Conservation (phyloP, 768 basidiomycete species). For the Boletus edulis region DNA sequence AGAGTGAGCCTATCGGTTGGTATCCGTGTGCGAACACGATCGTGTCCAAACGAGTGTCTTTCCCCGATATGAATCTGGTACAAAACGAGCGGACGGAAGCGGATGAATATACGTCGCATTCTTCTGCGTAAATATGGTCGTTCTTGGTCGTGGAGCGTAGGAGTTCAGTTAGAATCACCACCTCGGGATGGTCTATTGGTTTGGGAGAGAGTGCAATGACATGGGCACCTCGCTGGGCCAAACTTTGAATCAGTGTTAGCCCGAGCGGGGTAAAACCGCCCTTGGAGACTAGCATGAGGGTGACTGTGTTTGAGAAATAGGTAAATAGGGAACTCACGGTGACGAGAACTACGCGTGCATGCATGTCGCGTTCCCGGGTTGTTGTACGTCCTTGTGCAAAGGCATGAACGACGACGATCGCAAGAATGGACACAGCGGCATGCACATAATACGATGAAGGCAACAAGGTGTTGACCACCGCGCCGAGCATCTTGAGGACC, state of each 20-base stretch:
- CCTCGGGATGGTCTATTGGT: slow-evolving; percentile 45
- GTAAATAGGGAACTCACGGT: slow-evolving; percentile 47
- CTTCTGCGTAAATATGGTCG: slow-evolving; percentile 75
- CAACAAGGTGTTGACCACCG: slow-evolving; percentile 41
- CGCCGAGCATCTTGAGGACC: slow-evolving; percentile 52
- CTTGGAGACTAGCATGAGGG: slow-evolving; percentile 34
- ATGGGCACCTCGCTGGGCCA: slow-evolving; percentile 77
- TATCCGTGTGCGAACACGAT: slow-evolving; percentile 81
- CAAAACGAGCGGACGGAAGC: slow-evolving; percentile 69
- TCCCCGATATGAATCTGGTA: slow-evolving; percentile 59
- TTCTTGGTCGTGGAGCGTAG: slow-evolving; percentile 70
- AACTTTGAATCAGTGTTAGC: slow-evolving; percentile 57
- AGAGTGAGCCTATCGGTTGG: slow-evolving; percentile 54
- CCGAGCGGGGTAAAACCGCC: slow-evolving; percentile 77
- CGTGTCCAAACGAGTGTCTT: slow-evolving; percentile 72
- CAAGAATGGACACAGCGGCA: slow-evolving; percentile 41
- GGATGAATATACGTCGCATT: slow-evolving; percentile 69
- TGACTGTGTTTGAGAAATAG: neutral
- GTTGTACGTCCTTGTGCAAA: slow-evolving; percentile 72
- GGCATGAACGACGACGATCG: slow-evolving; percentile 48
- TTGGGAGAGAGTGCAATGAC: slow-evolving; percentile 70
- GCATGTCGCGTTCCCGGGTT: slow-evolving; percentile 69
- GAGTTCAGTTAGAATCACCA: slow-evolving; percentile 61
- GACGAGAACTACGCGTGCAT: slow-evolving; percentile 66
- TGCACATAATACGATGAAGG: slow-evolving; percentile 60